Evolutionary conservation across 2,329 filamentous ascomycete genomes (phyloP).

Genomic region (Penicillium occitanis): DNA sequence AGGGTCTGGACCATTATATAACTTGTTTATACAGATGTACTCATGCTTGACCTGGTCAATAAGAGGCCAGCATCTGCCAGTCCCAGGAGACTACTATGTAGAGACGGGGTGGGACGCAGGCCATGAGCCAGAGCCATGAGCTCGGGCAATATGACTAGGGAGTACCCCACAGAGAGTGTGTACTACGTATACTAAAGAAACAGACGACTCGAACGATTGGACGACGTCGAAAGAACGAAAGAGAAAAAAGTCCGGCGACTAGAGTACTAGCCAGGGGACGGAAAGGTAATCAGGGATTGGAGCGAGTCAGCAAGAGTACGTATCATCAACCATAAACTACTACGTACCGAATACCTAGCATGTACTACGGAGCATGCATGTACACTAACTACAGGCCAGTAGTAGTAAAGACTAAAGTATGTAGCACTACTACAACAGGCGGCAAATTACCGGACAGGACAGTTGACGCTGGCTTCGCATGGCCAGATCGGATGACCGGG

Average conservation of each 20-base stretch:
- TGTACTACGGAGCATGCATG: not conserved
- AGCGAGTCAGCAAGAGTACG: not conserved
- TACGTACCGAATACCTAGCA: not conserved
- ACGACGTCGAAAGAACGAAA: not conserved
- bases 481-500: conserved; percentile 12
- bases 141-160: not conserved
- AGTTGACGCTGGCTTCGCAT: not conserved
- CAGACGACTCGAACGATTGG: not conserved
- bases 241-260: not conserved
- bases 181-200: not conserved
- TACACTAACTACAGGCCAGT: not conserved
- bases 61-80: conserved; percentile 1
- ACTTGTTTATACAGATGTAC: not conserved
- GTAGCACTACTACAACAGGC: not conserved
- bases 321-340: conserved; percentile 8
- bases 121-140: conserved; percentile 14
- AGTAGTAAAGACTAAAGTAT: not conserved
- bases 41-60: not conserved
- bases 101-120: not conserved
- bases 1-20: conserved; percentile 10
- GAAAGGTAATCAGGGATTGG: not conserved
- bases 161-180: conserved; percentile 2
- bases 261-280: not conserved
- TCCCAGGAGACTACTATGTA: not conserved
- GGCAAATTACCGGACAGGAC: conserved; percentile 2